Evolutionary conservation across 2,329 filamentous ascomycete genomes (phyloP), one percentile per base, ranked within the genome.

Genomic region (Xylariaceae sp.): DNA sequence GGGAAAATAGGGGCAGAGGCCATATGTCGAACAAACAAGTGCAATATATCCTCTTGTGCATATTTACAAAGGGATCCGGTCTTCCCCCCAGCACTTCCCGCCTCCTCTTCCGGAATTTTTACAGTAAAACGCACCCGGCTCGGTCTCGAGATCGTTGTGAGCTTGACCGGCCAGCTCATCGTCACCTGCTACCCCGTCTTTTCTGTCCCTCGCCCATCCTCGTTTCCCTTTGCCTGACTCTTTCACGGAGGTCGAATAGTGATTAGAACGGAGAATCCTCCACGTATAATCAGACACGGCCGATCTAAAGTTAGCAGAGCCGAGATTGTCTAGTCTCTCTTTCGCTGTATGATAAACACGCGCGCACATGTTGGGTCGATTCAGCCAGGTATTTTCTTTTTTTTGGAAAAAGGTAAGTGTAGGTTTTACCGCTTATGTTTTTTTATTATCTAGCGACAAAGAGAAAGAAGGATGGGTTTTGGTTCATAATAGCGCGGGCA

Each of bases 401-500:
- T n/a, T 59, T 57, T 61, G 56, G 11, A 18, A 56, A 18, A 17
- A 52, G 35, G 18, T 44, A 54, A 57, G n/a, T 18, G 50, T 30
- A 30, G 23, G 23, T 30, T 30, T 30, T 30, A 30, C 23, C 23
- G 23, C 23, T 30, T 30, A 30, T 30, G 4, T 30, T 30, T 39
- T 64, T 66, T 57, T 60, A 60, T 58, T 63, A 59, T 74, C 72
- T 76, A 76, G 68, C 57, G 66, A 77, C 73, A 75, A 76, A 76
- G 65, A 67, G 30, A 37, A 71, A 58, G 53, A 15, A 56, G 53
- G 51, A 57, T 55, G 61, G 55, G 56, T 54, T 61, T 30, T 61
- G 54, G 50, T 57, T 64, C 60, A 63, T 61, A 60, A 65, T 61
- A 53, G 53, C 45, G 59, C 9, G 59, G 62, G 61, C 57, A 59